Conservation (phyloP, 2,329 filamentous ascomycete genomes). For the Diplodia mutila region DNA sequence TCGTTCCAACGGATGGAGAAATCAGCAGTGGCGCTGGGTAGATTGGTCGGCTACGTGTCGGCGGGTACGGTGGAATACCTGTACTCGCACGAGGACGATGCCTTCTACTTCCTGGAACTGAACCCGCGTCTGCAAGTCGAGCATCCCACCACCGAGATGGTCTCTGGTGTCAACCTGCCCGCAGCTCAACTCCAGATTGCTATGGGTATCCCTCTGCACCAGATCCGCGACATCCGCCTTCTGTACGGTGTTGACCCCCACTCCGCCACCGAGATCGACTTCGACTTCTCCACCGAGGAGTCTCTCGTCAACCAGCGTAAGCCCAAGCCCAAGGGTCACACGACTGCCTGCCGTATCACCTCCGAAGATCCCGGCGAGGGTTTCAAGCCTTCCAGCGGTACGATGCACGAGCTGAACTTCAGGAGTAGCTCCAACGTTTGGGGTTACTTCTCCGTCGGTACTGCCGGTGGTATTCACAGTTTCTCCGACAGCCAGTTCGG, state of each 20-base stretch:
- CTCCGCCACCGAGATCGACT: conserved; percentile 85
- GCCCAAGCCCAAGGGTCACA: conserved; percentile 93
- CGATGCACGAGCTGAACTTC: conserved; percentile 99
- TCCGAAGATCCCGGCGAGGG: conserved; percentile 98
- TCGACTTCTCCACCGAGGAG: conserved; percentile 87
- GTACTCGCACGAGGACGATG: conserved; percentile 96
- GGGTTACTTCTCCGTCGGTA: conserved; percentile 99
- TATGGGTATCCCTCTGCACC: conserved; percentile 95
- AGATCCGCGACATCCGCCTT: conserved; percentile 93
- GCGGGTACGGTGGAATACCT: conserved; percentile 98
- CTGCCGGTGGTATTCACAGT: conserved; percentile 95
- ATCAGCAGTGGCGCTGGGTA: conserved; percentile 90
- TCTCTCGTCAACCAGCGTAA: conserved; percentile 84
- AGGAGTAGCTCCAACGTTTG: conserved; percentile 97
- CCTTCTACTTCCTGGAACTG: conserved; percentile 98
- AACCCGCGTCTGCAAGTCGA: conserved; percentile 99
- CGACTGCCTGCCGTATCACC: conserved; percentile 97
- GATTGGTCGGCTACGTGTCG: conserved; percentile 95
- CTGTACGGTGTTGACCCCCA: conserved; percentile 95
- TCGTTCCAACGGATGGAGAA: conserved; percentile 98
- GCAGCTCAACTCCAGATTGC: conserved; percentile 98
- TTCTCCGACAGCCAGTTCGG: conserved; percentile 99
- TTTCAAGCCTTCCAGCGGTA: conserved; percentile 99
- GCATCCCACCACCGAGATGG: conserved; percentile 99
- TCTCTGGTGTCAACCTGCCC: conserved; percentile 94